Percentiles rank a stretch among this genome's conserved stretches.
Evolutionary conservation across 768 basidiomycete species (phyloP).

Genomic region (Auricularia sp.): DNA sequence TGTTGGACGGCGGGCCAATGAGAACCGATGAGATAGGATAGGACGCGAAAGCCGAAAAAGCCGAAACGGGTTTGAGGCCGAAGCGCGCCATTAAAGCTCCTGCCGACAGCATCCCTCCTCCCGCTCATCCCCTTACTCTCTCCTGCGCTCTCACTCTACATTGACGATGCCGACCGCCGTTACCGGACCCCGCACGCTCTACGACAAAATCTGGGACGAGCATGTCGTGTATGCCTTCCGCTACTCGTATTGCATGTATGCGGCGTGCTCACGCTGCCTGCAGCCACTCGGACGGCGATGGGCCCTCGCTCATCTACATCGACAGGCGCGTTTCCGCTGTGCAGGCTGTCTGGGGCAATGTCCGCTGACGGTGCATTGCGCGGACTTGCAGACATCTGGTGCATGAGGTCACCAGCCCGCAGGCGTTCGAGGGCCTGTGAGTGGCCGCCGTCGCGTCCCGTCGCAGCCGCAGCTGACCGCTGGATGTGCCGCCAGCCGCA

Average conservation of each 20-base stretch:
- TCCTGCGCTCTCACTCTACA: not conserved
- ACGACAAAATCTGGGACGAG: conserved; percentile 98
- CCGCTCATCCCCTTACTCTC: not conserved
- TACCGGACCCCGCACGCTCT: conserved; percentile 70
- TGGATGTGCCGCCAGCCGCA: conserved; percentile 36
- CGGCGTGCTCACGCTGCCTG: conserved; percentile 6
- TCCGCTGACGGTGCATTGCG: not conserved
- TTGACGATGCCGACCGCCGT: conserved; percentile 44
- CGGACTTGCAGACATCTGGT: conserved; percentile 41
- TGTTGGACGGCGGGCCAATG: not conserved
- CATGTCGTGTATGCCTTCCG: conserved; percentile 69
- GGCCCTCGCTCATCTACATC: conserved; percentile 73
- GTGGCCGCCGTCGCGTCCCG: conserved; percentile 16
- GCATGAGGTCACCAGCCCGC: conserved; percentile 90
- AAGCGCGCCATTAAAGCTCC: no score
- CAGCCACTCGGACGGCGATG: conserved; percentile 66
- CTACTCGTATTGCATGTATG: not conserved
- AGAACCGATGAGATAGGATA: not conserved
- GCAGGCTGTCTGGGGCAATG: not conserved
- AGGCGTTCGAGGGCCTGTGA: conserved; percentile 82
- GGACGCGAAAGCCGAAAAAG: not conserved
- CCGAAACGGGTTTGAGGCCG: not conserved
- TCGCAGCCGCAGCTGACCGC: conserved; percentile 5
- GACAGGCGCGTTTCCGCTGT: conserved; percentile 44
- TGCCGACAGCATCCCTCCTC: not conserved